phyloP scores from a whole-genome alignment of 139 green algal species.

The Chlorella ohadii region DNA sequence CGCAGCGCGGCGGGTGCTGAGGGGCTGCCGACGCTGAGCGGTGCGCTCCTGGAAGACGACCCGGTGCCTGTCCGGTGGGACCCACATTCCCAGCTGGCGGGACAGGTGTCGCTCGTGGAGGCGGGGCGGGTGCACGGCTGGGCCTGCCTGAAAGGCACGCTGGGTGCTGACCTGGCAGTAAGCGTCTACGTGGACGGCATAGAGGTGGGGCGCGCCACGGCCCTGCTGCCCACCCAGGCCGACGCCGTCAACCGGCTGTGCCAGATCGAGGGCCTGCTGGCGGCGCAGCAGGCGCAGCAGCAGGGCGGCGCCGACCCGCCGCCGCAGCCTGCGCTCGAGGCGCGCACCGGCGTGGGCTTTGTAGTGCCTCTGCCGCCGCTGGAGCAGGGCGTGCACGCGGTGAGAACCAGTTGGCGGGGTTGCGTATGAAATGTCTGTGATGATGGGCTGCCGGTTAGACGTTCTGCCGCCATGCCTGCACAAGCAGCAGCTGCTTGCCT shows the following conservation, averaged over 20 bases:
- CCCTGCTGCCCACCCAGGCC: slow-evolving; percentile 29
- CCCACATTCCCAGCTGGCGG: slow-evolving; percentile 36
- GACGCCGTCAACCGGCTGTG: slow-evolving; percentile 47
- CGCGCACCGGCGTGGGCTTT: slow-evolving; percentile 45
- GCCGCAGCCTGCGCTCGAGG: neutral
- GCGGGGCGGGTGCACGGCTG: slow-evolving; percentile 50
- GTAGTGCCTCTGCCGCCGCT: slow-evolving; percentile 52
- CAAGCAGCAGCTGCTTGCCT: no score
- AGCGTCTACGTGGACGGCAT: slow-evolving; percentile 58
- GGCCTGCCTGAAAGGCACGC: slow-evolving; percentile 43
- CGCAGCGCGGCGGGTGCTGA: slow-evolving; percentile 2
- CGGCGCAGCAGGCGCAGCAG: neutral
- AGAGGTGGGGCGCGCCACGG: slow-evolving; percentile 35
- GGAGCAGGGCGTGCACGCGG: slow-evolving; percentile 47
- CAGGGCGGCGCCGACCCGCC: neutral
- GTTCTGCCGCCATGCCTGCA: no score
- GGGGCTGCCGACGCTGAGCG: slow-evolving; percentile 32
- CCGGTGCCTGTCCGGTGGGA: slow-evolving; percentile 6
- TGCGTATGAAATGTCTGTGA: no score
- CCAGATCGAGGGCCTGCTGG: slow-evolving; percentile 26
- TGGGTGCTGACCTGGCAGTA: slow-evolving; percentile 17
- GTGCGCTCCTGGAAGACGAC: slow-evolving; percentile 32
- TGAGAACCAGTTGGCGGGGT: neutral
- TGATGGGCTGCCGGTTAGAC: no score
- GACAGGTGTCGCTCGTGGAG: slow-evolving; percentile 54